Conservation (phyloP, 345 rosid genomes). For the Draba incana region DNA sequence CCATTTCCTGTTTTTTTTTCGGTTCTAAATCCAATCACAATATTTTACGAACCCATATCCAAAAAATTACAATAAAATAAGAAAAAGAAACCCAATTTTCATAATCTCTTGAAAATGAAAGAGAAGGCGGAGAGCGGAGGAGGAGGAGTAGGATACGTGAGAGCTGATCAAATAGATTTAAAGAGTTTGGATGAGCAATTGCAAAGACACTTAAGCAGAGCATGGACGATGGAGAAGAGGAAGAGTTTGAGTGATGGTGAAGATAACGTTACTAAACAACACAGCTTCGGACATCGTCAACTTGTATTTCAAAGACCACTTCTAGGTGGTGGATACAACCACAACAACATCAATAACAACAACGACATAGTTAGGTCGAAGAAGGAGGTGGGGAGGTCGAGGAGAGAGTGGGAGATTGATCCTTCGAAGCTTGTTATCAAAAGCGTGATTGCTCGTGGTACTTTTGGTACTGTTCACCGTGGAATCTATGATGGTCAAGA, state of each 20-base stretch:
- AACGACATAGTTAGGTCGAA: slow-evolving; percentile 5
- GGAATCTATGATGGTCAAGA: slow-evolving; percentile 90
- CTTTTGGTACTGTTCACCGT: slow-evolving; percentile 95
- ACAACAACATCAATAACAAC: background rate
- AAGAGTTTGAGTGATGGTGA: slow-evolving; percentile 50
- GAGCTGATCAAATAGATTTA: slow-evolving; percentile 98
- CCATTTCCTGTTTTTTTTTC: slow-evolving; percentile 20
- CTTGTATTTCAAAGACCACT: slow-evolving; percentile 40
- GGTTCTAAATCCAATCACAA: slow-evolving; percentile 26
- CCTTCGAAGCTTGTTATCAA: slow-evolving; percentile 84
- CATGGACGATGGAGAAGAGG: slow-evolving; percentile 87
- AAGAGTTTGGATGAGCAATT: slow-evolving; percentile 94
- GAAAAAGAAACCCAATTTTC: background rate
- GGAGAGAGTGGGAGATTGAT: slow-evolving; percentile 99
- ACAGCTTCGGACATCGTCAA: slow-evolving; percentile 37
- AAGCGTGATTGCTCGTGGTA: slow-evolving; percentile 87
- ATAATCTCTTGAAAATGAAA: slow-evolving; percentile 45
- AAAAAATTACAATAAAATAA: slow-evolving; percentile 1
- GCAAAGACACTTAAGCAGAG: slow-evolving; percentile 82
- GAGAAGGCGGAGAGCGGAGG: slow-evolving; percentile 60
- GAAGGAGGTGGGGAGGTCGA: slow-evolving; percentile 44
- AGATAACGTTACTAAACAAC: slow-evolving; percentile 35
- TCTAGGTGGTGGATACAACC: slow-evolving; percentile 22
- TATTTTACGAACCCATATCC: slow-evolving; percentile 3
- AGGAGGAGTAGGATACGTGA: slow-evolving; percentile 73